Evolutionary conservation across 192 early-diverging fungal genomes (phyloP), one percentile per base, ranked within the genome.

Genomic region (Borealophlyctis nickersoniae): DNA sequence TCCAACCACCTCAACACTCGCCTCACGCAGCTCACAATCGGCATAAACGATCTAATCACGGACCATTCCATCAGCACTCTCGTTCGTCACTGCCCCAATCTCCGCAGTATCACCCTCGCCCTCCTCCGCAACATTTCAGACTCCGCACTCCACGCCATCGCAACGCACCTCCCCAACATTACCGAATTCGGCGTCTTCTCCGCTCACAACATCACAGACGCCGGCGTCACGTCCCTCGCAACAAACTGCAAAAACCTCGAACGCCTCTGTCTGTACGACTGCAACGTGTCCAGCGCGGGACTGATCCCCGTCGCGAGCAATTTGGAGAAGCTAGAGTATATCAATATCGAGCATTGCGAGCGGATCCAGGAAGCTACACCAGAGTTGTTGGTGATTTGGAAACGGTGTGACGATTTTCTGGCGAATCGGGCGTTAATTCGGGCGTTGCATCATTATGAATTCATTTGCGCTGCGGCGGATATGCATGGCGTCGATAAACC

Each of bases 71-170:
- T 79, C 19, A 56, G 61, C 16, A 45, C 62, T 14, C 76, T 79
- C 60, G 52, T 69, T 13, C 34, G 57, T 11, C 19, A 56, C 4
- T 67, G 73, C 39, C 52, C 59, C 14, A 39, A 51, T 7, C 32
- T 79, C 0, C 29, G 52, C 31, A 55, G 56, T 1, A 60, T 79
- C 4, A 63, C 57, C 34, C 52, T 79, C 2, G 51, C 73, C 48
- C 65, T 66, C 26, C 60, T 70, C 7, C 70, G 74, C 36, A 36
- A 62, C n/a, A 74, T 79, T 14, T 73, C 77, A 5, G 72, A 79
- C 50, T 50, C 35, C 13, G 56, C 72, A 19, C 52, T 79, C 23
- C 28, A 34, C 11, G 36, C 62, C 0, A 73, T 79, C 35, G 36
- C 66, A 30, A 26, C 19, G 2, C 56, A 67, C 36, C 63, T 79